A percentile compares a stretch with the other conserved stretches of the same genome.
Evolutionary conservation across 805 yeast genomes (phyloP).

Genomic region (Candida sonorensis): DNA sequence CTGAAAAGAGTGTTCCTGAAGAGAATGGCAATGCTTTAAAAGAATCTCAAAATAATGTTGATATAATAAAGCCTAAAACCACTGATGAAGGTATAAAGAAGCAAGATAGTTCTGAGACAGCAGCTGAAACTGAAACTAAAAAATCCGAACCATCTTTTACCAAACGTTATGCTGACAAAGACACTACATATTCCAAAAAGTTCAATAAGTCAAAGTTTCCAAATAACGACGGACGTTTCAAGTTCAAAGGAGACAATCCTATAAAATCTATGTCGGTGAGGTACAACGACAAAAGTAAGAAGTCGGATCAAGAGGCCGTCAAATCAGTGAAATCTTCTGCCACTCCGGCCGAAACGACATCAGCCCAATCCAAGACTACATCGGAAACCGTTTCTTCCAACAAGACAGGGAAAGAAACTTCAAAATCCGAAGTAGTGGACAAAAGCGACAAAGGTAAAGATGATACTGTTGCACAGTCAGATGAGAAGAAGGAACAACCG

Average conservation of each 20-base stretch:
- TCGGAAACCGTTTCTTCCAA: no score
- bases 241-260: no score
- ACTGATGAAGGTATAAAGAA: not conserved
- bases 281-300: constrained; percentile 1
- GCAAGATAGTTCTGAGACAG: not conserved
- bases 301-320: not conserved
- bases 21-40: no score
- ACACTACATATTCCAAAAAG: no score
- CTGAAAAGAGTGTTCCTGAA: no score
- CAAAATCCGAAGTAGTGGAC: not conserved
- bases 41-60: no score
- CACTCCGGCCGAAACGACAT: no score
- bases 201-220: no score
- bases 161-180: not conserved
- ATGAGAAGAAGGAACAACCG: not conserved
- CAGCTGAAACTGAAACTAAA: not conserved
- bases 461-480: not conserved
- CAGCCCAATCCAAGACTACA: no score
- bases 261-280: constrained; percentile 8
- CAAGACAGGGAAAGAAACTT: not conserved
- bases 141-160: constrained; percentile 1
- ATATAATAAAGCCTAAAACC: no score
- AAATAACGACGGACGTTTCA: no score
- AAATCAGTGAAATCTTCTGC: not conserved
- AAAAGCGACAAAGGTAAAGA: not conserved